A percentile compares a stretch with the other conserved stretches of the same genome.
These are phyloP conservation scores for Neltuma alba DNA, from an alignment of 306 rosid genomes.

Conservation along the genomic window DNA sequence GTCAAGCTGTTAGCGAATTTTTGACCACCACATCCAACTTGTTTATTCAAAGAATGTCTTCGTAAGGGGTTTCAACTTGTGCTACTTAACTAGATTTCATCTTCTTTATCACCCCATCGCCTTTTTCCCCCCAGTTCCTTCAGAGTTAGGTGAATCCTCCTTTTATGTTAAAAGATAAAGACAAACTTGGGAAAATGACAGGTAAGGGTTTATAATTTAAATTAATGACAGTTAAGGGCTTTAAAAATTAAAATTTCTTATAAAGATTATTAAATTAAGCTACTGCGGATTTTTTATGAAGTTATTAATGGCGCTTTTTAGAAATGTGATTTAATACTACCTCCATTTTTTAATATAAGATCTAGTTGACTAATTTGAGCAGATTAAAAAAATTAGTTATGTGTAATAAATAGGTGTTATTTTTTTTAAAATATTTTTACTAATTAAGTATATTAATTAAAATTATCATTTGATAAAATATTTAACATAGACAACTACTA, in stretches of 20 bases:
- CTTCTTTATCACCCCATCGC: not conserved
- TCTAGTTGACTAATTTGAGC: too few species aligned
- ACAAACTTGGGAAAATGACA: not conserved
- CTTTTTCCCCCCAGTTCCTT: not conserved
- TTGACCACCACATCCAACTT: slow-evolving; percentile 17
- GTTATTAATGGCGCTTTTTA: too few species aligned
- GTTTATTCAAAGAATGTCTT: not conserved
- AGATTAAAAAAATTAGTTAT: too few species aligned
- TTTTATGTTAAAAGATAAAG: not conserved
- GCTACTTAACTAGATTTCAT: not conserved
- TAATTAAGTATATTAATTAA: too few species aligned
- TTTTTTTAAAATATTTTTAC: too few species aligned
- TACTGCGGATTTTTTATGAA: too few species aligned
- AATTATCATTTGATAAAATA: too few species aligned
- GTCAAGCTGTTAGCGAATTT: slow-evolving; percentile 15
- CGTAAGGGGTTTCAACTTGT: not conserved
- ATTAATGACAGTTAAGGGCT: not conserved
- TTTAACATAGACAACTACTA: too few species aligned
- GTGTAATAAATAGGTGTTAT: too few species aligned
- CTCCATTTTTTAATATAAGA: too few species aligned
- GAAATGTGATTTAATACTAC: too few species aligned
- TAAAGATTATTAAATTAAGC: not conserved
- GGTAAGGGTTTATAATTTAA: not conserved
- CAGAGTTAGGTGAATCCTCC: not conserved
- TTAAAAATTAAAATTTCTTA: not conserved